A percentile compares a stretch with the other conserved stretches of the same genome.
Conservation (phyloP, 179 eudicot genomes). For the Beta corolliflora region DNA sequence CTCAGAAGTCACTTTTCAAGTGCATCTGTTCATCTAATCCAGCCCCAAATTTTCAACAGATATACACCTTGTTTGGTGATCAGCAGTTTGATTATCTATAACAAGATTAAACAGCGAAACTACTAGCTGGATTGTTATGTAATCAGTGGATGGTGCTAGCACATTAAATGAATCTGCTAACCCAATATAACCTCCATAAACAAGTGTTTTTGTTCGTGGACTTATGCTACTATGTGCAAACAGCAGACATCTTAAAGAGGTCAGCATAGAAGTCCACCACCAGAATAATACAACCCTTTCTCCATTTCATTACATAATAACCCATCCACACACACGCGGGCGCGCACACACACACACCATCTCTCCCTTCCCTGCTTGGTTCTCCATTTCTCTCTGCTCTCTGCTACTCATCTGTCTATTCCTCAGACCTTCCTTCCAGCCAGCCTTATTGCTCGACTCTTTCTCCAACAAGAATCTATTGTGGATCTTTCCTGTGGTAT, state of each 20-base stretch:
- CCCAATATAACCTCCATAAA: background rate
- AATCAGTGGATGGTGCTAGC: background rate
- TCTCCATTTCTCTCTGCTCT: background rate
- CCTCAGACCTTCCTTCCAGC: background rate
- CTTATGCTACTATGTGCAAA: background rate
- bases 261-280: background rate
- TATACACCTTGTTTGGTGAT: too few species aligned
- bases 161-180: background rate
- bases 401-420: background rate
- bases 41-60: background rate
- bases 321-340: background rate
- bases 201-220: background rate
- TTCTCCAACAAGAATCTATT: background rate
- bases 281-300: slow-evolving; percentile 2
- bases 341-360: background rate
- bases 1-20: background rate
- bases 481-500: background rate
- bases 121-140: background rate
- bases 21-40: background rate
- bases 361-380: background rate
- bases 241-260: background rate
- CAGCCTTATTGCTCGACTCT: background rate
- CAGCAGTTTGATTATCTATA: too few species aligned
- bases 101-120: background rate
- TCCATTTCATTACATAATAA: background rate